Evolutionary conservation across 177 flowering plant genomes (phyloP).

Genomic region (Vitis hybrid): DNA sequence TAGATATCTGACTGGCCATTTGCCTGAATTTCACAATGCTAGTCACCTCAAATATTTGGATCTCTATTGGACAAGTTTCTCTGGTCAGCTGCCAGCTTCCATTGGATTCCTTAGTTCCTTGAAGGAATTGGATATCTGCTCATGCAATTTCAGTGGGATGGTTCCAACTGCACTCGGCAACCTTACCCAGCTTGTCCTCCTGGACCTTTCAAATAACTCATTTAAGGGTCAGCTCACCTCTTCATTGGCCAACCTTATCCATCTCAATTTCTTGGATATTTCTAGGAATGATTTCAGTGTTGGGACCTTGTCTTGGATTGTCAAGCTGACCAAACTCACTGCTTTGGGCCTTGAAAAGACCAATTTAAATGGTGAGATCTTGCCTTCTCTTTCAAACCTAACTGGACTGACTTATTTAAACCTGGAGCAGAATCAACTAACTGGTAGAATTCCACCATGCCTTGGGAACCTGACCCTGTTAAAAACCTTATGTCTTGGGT

Average conservation of each 20-base stretch:
- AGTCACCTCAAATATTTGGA: too few relatives aligned
- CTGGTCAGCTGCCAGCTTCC: neutral
- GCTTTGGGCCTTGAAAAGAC: neutral
- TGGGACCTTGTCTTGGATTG: neutral
- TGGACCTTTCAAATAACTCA: neutral
- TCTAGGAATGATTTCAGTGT: too few relatives aligned
- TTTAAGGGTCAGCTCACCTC: too few relatives aligned
- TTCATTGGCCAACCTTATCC: constrained; percentile 5
- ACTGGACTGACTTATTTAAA: neutral
- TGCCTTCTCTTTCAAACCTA: neutral
- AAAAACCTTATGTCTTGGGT: too few relatives aligned
- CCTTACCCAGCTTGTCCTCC: neutral
- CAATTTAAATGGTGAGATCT: neutral
- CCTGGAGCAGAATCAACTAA: neutral
- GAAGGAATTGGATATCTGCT: neutral
- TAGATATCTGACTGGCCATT: too few relatives aligned
- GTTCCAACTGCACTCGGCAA: neutral
- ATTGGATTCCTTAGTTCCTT: neutral
- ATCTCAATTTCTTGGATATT: constrained; percentile 13
- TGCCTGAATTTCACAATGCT: too few relatives aligned
- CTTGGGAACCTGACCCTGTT: too few relatives aligned
- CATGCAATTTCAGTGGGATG: neutral
- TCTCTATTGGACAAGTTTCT: neutral
- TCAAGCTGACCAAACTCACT: neutral
- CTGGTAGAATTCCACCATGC: too few relatives aligned